Evolutionary conservation across 495 filamentous ascomycete species (phyloP).

Genomic region (Neurospora sp.): DNA sequence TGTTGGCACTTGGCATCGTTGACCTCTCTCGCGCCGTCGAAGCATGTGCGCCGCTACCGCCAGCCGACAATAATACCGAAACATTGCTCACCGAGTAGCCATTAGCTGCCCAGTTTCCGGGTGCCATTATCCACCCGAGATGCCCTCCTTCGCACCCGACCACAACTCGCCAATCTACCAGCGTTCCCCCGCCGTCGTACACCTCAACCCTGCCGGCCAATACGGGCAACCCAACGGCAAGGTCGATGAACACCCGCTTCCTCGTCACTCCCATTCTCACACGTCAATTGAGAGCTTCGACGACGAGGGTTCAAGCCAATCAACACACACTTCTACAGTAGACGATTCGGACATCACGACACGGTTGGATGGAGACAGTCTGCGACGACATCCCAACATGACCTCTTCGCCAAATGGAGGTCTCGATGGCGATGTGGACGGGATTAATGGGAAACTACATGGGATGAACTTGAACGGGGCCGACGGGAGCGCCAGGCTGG

Average conservation of each 20-base stretch:
- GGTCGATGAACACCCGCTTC: constrained; percentile 16
- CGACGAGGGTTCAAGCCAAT: constrained; percentile 23
- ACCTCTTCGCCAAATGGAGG: constrained; percentile 15
- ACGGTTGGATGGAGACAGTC: constrained; percentile 11
- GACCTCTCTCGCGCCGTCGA: background rate
- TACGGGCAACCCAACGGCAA: constrained; percentile 23
- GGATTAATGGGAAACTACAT: constrained; percentile 1
- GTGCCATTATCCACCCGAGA: constrained; percentile 24
- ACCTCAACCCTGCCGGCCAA: constrained; percentile 19
- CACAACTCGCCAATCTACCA: constrained; percentile 37
- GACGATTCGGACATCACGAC: constrained; percentile 18
- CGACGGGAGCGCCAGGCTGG: background rate
- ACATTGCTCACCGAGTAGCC: constrained; percentile 7
- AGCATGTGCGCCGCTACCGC: constrained; percentile 15
- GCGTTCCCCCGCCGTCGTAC: constrained; percentile 25
- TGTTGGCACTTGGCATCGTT: background rate
- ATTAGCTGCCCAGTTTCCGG: constrained; percentile 2
- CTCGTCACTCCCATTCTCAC: constrained; percentile 21
- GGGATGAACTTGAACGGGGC: background rate
- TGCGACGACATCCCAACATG: constrained; percentile 17
- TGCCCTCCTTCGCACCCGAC: constrained; percentile 51
- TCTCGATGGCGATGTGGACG: constrained; percentile 9
- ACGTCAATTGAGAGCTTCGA: constrained; percentile 28
- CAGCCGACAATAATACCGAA: constrained; percentile 7
- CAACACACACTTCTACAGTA: constrained; percentile 16